phyloP scores from a whole-genome alignment of 1,139 yeast genomes.

The Kazachstania sp. region DNA sequence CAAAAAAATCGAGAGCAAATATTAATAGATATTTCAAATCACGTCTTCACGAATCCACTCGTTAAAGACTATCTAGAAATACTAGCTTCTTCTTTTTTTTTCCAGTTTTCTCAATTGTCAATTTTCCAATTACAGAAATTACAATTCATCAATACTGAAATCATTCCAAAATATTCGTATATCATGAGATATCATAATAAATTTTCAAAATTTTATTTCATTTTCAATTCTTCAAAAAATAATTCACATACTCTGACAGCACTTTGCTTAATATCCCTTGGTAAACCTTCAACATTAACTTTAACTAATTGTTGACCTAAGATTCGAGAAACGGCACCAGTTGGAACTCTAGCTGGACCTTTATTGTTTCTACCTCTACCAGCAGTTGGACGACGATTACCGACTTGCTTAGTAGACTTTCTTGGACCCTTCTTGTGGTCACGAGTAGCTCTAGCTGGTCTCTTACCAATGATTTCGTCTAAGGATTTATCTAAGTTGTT shows the following conservation, averaged over 20 bases:
- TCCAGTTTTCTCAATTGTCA: background rate
- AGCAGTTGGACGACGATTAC: constrained; percentile 20
- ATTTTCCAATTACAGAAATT: too few relatives aligned
- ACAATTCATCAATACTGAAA: background rate
- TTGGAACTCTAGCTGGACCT: constrained; percentile 25
- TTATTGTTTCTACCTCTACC: constrained; percentile 12
- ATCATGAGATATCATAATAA: background rate
- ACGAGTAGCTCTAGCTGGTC: constrained; percentile 37
- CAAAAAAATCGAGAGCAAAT: background rate
- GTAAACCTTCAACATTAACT: constrained; percentile 69
- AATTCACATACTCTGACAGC: constrained; percentile 69
- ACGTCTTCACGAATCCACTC: background rate
- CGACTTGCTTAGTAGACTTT: constrained; percentile 26
- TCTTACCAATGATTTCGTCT: constrained; percentile 83
- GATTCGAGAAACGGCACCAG: constrained; percentile 33
- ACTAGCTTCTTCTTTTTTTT: background rate
- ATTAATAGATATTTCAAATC: background rate
- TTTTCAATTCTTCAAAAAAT: background rate
- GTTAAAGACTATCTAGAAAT: background rate
- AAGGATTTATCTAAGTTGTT: constrained; percentile 82
- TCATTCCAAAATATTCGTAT: background rate
- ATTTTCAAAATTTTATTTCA: too few relatives aligned
- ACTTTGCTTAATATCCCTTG: constrained; percentile 69
- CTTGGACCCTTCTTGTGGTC: constrained; percentile 29
- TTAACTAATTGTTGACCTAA: constrained; percentile 56